phyloP scores from a whole-genome alignment of 305 asterid species.

The Rubia peregrina region DNA sequence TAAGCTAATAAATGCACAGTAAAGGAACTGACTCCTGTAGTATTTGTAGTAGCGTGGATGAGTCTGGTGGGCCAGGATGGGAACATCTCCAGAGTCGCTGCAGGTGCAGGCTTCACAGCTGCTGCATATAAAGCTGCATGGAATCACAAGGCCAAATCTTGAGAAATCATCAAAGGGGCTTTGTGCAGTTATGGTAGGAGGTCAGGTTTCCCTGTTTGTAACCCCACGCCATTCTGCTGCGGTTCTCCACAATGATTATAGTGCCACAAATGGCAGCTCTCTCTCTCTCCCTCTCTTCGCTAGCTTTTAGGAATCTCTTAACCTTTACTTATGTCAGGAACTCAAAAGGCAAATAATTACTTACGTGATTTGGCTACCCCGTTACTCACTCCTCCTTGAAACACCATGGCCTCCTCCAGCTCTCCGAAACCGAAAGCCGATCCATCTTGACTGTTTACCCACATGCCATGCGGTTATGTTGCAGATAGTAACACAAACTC shows the following conservation, averaged over 20 bases:
- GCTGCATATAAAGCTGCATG: conserved; percentile 68
- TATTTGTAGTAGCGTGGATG: conserved; percentile 31
- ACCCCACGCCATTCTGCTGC: conserved; percentile 67
- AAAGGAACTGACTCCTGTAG: neutral
- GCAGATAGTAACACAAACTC: conserved; percentile 12
- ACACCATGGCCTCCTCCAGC: conserved; percentile 71
- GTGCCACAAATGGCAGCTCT: conserved; percentile 40
- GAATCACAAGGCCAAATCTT: conserved; percentile 44
- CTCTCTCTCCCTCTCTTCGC: conserved; percentile 9
- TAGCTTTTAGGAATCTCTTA: conserved; percentile 30
- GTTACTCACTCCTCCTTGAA: conserved; percentile 52
- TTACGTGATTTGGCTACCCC: conserved; percentile 64
- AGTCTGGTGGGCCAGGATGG: conserved; percentile 92
- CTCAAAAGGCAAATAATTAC: conserved; percentile 19
- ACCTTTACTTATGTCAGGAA: conserved; percentile 43
- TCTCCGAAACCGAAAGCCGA: conserved; percentile 76
- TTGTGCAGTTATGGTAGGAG: conserved; percentile 38
- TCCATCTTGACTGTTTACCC: conserved; percentile 39
- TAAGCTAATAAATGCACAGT: no score
- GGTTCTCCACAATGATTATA: conserved; percentile 57
- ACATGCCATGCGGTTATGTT: no score
- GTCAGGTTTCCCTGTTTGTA: conserved; percentile 58
- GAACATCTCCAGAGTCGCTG: conserved; percentile 92
- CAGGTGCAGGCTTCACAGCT: conserved; percentile 65
- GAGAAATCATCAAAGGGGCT: conserved; percentile 14